Base-by-base conservation (phyloP, 495 filamentous ascomycete species). In the Penicillium flavigenum region DNA sequence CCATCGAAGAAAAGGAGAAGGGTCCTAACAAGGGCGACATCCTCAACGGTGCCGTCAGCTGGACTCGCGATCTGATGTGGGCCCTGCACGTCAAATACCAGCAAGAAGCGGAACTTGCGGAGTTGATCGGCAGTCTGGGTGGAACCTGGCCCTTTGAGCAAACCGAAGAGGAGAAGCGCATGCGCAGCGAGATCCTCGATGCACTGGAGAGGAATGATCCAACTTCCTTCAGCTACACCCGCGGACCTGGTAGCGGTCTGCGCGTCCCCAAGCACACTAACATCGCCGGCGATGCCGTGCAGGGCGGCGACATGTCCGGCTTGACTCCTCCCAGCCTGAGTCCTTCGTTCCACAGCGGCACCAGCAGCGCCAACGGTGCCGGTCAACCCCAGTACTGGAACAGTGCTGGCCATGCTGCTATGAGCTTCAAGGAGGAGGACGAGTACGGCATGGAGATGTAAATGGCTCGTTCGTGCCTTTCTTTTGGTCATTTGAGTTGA, bases 21-120 rank as follows among this genome's bases (percentile, higher is more conserved):
- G 95, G 95, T 1, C 94, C 94, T 0, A 98, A 98, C 79, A 98
- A 98, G 74, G 94, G 94, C 42, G 94, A 98, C 66, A 98, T 98
- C 51, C 85, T 98, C 53, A 98, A 98, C 68, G 94, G 94, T 29
- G 89, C 94, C 16, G 94, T 98, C 47, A 88, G 89, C 72, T 98
- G 94, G 94, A 96, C 88, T 58, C 86, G 93, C 45, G 94, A 98
- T 73, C 77, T 98, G 43, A 98, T 98, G 94, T 98, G 94, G 94
- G 83, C 92, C 69, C 76, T 96, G 39, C 83, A 95, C 62, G 75
- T 87, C 58, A 96, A 96, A 72, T 78, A 93, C 48, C 86, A 93
- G 63, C 91, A 96, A 66, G 88, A 96, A 68, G 84, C 91, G 19
- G 87, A 96, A 61, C 81, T 97, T 41, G 82, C 85, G 44, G 86